A percentile compares a stretch with the other conserved stretches of the same genome.
Conservation (phyloP, 257 asterid genomes). For the Solanum piurae region DNA sequence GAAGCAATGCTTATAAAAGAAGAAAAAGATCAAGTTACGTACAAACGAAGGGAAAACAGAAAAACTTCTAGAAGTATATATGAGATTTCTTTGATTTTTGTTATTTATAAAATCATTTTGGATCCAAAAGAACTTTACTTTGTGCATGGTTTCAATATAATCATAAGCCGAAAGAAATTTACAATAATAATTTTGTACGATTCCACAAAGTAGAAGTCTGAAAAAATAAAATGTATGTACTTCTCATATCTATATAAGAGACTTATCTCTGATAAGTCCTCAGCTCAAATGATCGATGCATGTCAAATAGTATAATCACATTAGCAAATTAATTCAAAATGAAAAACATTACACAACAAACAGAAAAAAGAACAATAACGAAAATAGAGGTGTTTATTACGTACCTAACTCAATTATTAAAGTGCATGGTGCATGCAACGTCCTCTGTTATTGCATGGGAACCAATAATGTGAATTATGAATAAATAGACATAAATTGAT, state of each 20-base stretch:
- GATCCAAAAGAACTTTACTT: background rate
- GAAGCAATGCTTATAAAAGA: background rate
- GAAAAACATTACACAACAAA: background rate
- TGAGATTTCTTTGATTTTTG: background rate
- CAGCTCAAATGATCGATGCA: too few relatives aligned
- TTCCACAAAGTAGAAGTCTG: background rate
- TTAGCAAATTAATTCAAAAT: too few relatives aligned
- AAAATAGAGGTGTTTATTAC: background rate
- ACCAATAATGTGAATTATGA: background rate
- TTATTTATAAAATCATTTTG: background rate
- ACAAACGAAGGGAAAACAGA: background rate
- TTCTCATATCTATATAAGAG: too few relatives aligned
- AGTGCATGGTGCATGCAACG: background rate
- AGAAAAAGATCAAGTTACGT: background rate
- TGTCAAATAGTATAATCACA: too few relatives aligned
- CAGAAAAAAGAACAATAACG: too few relatives aligned
- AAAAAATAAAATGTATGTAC: too few relatives aligned
- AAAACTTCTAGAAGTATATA: background rate
- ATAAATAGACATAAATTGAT: background rate
- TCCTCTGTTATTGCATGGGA: background rate
- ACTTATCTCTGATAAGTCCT: rapidly evolving
- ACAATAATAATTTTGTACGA: rapidly evolving
- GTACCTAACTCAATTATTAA: background rate
- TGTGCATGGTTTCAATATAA: background rate
- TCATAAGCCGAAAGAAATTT: background rate